These are phyloP conservation scores for Athelia psychrophila DNA, from an alignment of 1,284 basidiomycete genomes.

Conservation along the genomic window DNA sequence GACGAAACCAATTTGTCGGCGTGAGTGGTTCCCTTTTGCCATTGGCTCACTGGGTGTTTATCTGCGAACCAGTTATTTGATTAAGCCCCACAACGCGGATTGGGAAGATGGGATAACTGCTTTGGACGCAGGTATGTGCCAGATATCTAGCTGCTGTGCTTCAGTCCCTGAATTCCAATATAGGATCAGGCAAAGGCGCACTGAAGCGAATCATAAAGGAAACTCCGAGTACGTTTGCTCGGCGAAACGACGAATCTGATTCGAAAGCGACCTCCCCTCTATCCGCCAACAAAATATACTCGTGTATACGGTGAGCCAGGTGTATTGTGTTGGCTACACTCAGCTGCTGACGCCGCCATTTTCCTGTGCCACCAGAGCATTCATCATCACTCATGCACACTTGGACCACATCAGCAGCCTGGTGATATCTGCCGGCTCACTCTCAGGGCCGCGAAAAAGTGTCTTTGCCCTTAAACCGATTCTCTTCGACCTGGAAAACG, in stretches of 20 bases:
- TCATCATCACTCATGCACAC: constrained; percentile 79
- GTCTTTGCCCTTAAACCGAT: constrained; percentile 63
- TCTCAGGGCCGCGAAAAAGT: constrained; percentile 58
- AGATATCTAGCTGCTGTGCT: neutral
- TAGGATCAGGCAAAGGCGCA: constrained; percentile 72
- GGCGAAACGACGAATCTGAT: constrained; percentile 14
- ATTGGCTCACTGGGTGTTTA: constrained; percentile 8
- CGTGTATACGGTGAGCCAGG: constrained; percentile 48
- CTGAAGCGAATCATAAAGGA: constrained; percentile 49
- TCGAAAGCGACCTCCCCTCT: constrained; percentile 33
- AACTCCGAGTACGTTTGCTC: constrained; percentile 51
- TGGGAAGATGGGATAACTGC: constrained; percentile 73
- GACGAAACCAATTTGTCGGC: constrained; percentile 74
- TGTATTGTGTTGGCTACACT: constrained; percentile 2
- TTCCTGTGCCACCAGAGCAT: constrained; percentile 44
- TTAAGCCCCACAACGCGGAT: constrained; percentile 52
- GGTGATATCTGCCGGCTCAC: constrained; percentile 71
- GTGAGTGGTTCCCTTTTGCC: constrained; percentile 39
- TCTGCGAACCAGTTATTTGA: constrained; percentile 54
- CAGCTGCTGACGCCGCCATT: neutral
- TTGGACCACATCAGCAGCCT: constrained; percentile 79
- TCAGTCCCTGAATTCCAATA: neutral
- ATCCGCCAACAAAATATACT: constrained; percentile 46
- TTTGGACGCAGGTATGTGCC: constrained; percentile 64
- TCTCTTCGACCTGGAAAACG: constrained; percentile 63